These are phyloP conservation scores for Henckelia pumila DNA, from an alignment of 257 asterid genomes.

Conservation along the genomic window DNA sequence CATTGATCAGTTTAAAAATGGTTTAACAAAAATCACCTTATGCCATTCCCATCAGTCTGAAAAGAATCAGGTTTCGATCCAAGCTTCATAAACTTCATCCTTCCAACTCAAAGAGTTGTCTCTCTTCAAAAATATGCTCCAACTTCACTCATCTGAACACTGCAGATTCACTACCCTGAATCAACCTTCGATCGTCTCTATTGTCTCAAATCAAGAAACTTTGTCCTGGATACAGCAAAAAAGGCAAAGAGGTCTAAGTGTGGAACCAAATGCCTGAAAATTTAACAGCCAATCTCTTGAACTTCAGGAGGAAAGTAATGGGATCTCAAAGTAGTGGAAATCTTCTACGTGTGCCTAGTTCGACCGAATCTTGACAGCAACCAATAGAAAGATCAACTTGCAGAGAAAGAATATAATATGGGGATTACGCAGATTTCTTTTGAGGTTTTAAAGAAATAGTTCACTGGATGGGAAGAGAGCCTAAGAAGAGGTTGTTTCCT, in stretches of 20 bases:
- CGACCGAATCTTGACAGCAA: constrained; percentile 72
- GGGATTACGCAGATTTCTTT: constrained; percentile 27
- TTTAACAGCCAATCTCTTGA: constrained; percentile 35
- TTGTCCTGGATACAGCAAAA: constrained; percentile 43
- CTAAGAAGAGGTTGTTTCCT: constrained; percentile 65
- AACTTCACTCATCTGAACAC: constrained; percentile 39
- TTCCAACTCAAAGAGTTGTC: constrained; percentile 45
- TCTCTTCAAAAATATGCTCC: constrained; percentile 30
- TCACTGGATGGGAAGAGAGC: constrained; percentile 63
- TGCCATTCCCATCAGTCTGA: constrained; percentile 68
- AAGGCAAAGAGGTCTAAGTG: constrained; percentile 28
- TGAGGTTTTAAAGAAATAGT: constrained; percentile 41
- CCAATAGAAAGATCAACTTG: constrained; percentile 31
- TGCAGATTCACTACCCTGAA: constrained; percentile 30
- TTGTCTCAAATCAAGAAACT: constrained; percentile 40
- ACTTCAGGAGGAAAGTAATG: constrained; percentile 37
- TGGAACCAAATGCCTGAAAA: constrained; percentile 66
- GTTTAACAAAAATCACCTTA: constrained; percentile 57
- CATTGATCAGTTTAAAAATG: not conserved
- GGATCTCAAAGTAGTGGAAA: constrained; percentile 46
- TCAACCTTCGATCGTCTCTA: constrained; percentile 41
- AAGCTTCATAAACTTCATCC: constrained; percentile 99
- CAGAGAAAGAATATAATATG: constrained; percentile 26
- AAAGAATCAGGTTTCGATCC: constrained; percentile 94
- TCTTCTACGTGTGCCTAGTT: constrained; percentile 40